Evolutionary conservation across 163 green algal genomes (phyloP).

Genomic region (Coccomyxa subellipsoidea): DNA sequence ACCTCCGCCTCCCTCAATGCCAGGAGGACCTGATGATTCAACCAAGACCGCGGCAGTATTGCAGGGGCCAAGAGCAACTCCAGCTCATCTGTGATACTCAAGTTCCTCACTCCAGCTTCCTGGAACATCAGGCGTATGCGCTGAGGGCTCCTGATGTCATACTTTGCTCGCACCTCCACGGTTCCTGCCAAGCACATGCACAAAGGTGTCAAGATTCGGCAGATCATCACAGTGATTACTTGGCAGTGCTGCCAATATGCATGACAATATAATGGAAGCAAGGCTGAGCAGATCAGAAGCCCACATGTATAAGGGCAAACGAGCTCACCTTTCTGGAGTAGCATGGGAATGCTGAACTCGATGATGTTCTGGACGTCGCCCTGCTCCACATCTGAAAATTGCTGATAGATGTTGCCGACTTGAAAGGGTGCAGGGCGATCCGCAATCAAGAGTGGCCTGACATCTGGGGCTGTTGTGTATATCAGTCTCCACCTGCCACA

Average conservation of each 20-base stretch:
- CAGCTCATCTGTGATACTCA: slow-evolving; percentile 13
- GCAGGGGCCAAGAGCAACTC: slow-evolving; percentile 66
- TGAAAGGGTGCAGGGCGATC: slow-evolving; percentile 10
- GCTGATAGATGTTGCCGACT: slow-evolving; percentile 70
- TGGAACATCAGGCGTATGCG: slow-evolving; percentile 71
- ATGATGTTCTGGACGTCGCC: slow-evolving; percentile 79
- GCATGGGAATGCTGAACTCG: slow-evolving; percentile 44
- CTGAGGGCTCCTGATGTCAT: slow-evolving; percentile 50
- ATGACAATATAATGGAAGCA: too few relatives aligned
- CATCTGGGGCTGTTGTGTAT: slow-evolving; percentile 76
- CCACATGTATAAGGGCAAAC: neutral
- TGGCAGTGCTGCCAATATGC: too few relatives aligned
- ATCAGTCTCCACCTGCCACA: slow-evolving; percentile 68
- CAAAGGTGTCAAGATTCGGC: too few relatives aligned
- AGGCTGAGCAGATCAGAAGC: neutral
- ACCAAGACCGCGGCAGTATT: slow-evolving; percentile 57
- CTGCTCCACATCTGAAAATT: slow-evolving; percentile 48
- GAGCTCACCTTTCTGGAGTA: slow-evolving; percentile 29
- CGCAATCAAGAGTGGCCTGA: slow-evolving; percentile 25
- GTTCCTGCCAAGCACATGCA: neutral
- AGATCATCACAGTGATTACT: too few relatives aligned
- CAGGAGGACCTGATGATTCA: slow-evolving; percentile 62
- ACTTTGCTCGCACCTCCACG: slow-evolving; percentile 44
- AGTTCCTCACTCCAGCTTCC: slow-evolving; percentile 19
- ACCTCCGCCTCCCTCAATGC: slow-evolving; percentile 54